Percentiles rank a stretch among this genome's conserved stretches.
These are phyloP conservation scores for Colletotrichum theobromicola DNA, from an alignment of 2,329 filamentous ascomycete genomes.

Conservation along the genomic window DNA sequence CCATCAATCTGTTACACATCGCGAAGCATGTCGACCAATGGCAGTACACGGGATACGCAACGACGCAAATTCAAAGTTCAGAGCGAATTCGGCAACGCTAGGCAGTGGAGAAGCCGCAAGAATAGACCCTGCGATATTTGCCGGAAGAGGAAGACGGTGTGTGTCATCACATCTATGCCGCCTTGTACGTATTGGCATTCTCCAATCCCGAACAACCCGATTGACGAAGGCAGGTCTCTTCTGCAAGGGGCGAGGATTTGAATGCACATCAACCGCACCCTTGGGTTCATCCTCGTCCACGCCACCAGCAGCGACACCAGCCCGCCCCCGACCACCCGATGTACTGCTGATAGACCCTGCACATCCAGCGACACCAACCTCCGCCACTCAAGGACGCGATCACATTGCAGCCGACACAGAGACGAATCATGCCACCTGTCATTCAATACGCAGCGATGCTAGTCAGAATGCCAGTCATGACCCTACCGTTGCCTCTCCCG, in stretches of 20 bases:
- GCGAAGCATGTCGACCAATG: neutral
- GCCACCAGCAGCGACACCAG: neutral
- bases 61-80: slow-evolving; percentile 45
- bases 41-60: neutral
- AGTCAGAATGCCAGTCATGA: neutral
- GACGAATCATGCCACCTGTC: fast-evolving
- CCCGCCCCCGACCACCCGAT: neutral
- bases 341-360: neutral
- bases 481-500: neutral
- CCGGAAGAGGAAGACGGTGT: slow-evolving; percentile 50
- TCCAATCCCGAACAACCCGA: neutral
- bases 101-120: slow-evolving; percentile 48
- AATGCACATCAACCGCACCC: slow-evolving; percentile 34
- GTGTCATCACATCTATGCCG: slow-evolving; percentile 47
- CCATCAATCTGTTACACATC: neutral
- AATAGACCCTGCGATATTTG: slow-evolving; percentile 52
- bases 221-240: slow-evolving; percentile 30
- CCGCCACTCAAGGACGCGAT: fast-evolving
- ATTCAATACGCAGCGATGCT: neutral
- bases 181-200: slow-evolving; percentile 41
- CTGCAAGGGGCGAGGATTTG: slow-evolving; percentile 36
- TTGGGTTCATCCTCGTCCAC: neutral
- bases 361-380: neutral
- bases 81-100: slow-evolving; percentile 44
- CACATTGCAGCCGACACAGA: fast-evolving